Base-by-base conservation (phyloP, 139 green algal species). In the Chlorella sp. region DNA sequence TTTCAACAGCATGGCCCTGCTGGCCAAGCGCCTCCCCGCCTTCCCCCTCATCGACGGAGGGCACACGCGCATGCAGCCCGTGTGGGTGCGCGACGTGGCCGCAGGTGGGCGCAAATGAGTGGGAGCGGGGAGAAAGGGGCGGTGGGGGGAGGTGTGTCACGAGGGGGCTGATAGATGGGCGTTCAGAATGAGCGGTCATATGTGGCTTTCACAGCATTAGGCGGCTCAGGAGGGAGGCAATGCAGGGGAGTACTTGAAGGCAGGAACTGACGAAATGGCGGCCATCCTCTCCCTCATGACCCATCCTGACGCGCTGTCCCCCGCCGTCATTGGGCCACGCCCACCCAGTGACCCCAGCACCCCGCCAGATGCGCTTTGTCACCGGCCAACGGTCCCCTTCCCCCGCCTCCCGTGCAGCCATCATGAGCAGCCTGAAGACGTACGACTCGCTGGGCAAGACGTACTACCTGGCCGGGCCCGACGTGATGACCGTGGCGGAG, bases 381-480 rank as follows among this genome's bases (percentile, higher is more conserved):
- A 21, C 16, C 42, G 16, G 3, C 32, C 16, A 21, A 3, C 73
- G 3, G 34, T 9, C 60, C 0, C 0, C 3, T 3, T 0, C 24
- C 64, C 64, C 39, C 37, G 36, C 12, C 32, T 60, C 18, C 24
- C n/a, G 34, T 12, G 78, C 87, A 86, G 87, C 90, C 68, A 93
- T 98, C 53, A 77, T 92, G 40, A 92, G 92, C 85, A 87, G 92
- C 42, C 92, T 98, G 86, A 88, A 95, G 77, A 89, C 91, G 30
- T 91, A 90, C 14, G 93, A 95, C 39, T 91, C 91, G 21, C 77
- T 88, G 69, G 98, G 98, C 37, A 92, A 98, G 93, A 97, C 94
- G 19, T 98, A 97, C 92, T 92, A 97, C 91, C 95, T 99, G 85
- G 96, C 88, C 1, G 98, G 98, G 0, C 97, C 97, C 4, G 95